Conservation (phyloP, 2,329 filamentous ascomycete genomes). For the Epichloe coenophiala region DNA sequence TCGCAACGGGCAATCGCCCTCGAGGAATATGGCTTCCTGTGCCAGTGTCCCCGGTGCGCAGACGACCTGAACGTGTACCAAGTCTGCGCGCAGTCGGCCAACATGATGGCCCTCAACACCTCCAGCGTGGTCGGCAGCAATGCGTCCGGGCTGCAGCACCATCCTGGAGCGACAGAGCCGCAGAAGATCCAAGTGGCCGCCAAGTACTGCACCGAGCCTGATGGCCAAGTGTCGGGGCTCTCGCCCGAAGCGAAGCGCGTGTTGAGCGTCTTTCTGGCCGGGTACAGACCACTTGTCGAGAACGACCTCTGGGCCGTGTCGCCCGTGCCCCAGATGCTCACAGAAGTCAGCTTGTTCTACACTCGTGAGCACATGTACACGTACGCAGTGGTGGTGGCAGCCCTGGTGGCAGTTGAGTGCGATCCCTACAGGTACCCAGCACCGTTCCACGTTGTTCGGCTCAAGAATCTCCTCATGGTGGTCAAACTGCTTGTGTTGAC, state of each 20-base stretch:
- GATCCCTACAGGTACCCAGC: constrained; percentile 37
- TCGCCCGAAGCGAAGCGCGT: background rate
- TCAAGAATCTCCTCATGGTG: constrained; percentile 37
- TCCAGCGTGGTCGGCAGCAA: constrained; percentile 27
- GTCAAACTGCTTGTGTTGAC: constrained; percentile 39
- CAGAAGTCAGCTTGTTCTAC: constrained; percentile 32
- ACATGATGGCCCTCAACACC: constrained; percentile 24
- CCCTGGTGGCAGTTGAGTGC: constrained; percentile 32
- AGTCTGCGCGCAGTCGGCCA: constrained; percentile 28
- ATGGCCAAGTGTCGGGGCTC: background rate
- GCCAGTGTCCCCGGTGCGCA: constrained; percentile 34
- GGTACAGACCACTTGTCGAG: constrained; percentile 12
- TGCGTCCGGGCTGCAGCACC: constrained; percentile 7
- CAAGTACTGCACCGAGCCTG: background rate
- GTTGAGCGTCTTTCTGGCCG: background rate
- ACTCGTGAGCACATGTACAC: constrained; percentile 27
- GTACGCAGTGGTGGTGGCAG: constrained; percentile 31
- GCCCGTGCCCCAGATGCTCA: constrained; percentile 31
- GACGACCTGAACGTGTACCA: constrained; percentile 41
- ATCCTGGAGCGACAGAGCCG: constrained; percentile 10
- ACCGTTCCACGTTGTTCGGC: constrained; percentile 35
- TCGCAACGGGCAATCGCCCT: constrained; percentile 29
- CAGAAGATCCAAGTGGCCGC: constrained; percentile 11
- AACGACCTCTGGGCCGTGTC: constrained; percentile 33
- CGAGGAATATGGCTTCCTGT: constrained; percentile 37